Conservation (phyloP, 106 monocot species). For the Amphibolis antarctica region DNA sequence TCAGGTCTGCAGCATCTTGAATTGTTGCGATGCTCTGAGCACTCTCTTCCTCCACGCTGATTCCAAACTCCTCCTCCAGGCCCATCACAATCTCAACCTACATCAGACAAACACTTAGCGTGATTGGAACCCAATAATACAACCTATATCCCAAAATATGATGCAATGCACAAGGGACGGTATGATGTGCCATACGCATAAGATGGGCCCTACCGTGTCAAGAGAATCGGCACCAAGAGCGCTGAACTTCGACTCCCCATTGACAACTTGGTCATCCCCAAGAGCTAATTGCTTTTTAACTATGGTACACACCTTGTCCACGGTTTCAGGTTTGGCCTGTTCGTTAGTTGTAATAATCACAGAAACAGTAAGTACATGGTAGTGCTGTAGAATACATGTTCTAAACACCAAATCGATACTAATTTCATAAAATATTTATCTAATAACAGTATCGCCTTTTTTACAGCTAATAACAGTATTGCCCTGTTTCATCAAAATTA, state of each 20-base stretch:
- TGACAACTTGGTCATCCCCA: slow-evolving; percentile 22
- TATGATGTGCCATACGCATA: not conserved
- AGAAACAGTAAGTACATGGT: not conserved
- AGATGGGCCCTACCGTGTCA: slow-evolving; percentile 40
- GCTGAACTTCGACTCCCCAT: slow-evolving; percentile 33
- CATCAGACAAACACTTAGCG: not conserved
- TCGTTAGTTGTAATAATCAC: not conserved
- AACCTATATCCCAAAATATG: not conserved
- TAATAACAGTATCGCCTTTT: too few relatives aligned
- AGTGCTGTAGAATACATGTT: not conserved
- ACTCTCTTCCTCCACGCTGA: slow-evolving; percentile 51
- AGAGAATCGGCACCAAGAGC: slow-evolving; percentile 71
- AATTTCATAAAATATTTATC: not conserved
- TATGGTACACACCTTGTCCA: slow-evolving; percentile 41
- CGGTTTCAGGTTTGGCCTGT: slow-evolving; percentile 69
- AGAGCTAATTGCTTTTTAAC: slow-evolving; percentile 67
- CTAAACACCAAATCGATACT: not conserved
- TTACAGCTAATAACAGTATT: too few relatives aligned
- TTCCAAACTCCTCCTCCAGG: slow-evolving; percentile 52
- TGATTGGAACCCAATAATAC: not conserved
- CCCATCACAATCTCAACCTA: slow-evolving; percentile 79
- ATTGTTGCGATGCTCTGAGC: slow-evolving; percentile 48
- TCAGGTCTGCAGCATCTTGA: slow-evolving; percentile 63
- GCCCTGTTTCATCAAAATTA: too few relatives aligned
- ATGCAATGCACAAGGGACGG: not conserved